Conservation (phyloP, 75 land plant species). For the Picea sitchensis region DNA sequence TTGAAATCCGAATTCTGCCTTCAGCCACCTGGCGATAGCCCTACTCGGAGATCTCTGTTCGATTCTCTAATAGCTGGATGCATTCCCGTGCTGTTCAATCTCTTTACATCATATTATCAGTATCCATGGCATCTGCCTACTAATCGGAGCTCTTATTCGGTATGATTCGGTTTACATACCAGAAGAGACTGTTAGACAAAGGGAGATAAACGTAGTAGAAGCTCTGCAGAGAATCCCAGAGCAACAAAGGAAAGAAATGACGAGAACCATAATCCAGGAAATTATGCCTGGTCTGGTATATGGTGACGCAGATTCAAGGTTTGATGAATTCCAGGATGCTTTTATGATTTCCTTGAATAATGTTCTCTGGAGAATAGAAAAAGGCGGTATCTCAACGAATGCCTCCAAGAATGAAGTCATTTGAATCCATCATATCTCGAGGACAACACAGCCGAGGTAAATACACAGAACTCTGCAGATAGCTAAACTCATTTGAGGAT, state of each 20-base stretch:
- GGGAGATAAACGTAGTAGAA: conserved; percentile 31
- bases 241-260: conserved; percentile 48
- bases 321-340: conserved; percentile 32
- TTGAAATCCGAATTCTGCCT: conserved; percentile 58
- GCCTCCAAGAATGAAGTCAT: too few species aligned
- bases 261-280: conserved; percentile 36
- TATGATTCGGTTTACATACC: conserved; percentile 35
- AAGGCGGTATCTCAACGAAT: not conserved
- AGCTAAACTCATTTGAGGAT: too few species aligned
- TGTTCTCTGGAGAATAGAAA: conserved; percentile 5
- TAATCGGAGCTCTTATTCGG: conserved; percentile 27
- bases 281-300: conserved; percentile 64
- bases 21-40: conserved; percentile 69
- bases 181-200: conserved; percentile 32
- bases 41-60: conserved; percentile 61
- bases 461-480: too few species aligned
- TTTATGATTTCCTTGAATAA: conserved; percentile 32
- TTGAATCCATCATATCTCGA: too few species aligned
- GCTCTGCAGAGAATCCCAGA: conserved; percentile 21
- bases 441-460: too few species aligned
- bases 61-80: conserved; percentile 58
- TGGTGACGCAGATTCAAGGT: not conserved
- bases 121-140: conserved; percentile 65
- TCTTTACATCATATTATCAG: conserved; percentile 57
- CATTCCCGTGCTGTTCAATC: conserved; percentile 61